Conservation (phyloP, 2,329 filamentous ascomycete species). For the Intubia oerlemansii region DNA sequence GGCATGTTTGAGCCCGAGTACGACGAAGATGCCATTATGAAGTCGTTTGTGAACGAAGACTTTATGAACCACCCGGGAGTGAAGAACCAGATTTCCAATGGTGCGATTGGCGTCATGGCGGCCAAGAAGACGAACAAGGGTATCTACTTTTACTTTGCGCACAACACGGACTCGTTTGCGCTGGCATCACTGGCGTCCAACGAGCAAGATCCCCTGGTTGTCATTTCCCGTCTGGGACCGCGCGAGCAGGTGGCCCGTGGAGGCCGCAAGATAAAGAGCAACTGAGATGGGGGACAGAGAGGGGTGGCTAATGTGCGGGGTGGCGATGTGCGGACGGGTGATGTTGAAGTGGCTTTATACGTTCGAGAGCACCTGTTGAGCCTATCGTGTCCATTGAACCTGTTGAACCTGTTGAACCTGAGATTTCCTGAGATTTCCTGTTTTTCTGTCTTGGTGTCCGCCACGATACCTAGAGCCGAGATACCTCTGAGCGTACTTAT, state of each 20-base stretch:
- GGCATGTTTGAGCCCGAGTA: slow-evolving; percentile 44
- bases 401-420: too few relatives aligned
- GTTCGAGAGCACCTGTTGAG: too few relatives aligned
- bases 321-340: too few relatives aligned
- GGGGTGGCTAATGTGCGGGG: too few relatives aligned
- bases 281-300: too few relatives aligned
- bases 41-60: slow-evolving; percentile 62
- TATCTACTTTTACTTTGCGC: slow-evolving; percentile 75
- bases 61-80: slow-evolving; percentile 89
- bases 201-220: slow-evolving; percentile 53
- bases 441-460: too few relatives aligned
- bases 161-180: slow-evolving; percentile 83
- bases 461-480: too few relatives aligned
- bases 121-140: slow-evolving; percentile 67
- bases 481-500: too few relatives aligned
- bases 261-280: slow-evolving; percentile 24
- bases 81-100: slow-evolving; percentile 53
- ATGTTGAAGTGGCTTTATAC: too few relatives aligned
- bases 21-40: slow-evolving; percentile 57
- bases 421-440: too few relatives aligned
- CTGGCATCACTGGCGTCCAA: slow-evolving; percentile 72
- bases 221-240: slow-evolving; percentile 56
- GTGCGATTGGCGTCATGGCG: slow-evolving; percentile 74
- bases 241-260: slow-evolving; percentile 11
- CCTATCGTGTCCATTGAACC: too few relatives aligned